These are phyloP conservation scores for Pseudopithomyces maydicus DNA, from an alignment of 2,329 filamentous ascomycete species.

Conservation along the genomic window DNA sequence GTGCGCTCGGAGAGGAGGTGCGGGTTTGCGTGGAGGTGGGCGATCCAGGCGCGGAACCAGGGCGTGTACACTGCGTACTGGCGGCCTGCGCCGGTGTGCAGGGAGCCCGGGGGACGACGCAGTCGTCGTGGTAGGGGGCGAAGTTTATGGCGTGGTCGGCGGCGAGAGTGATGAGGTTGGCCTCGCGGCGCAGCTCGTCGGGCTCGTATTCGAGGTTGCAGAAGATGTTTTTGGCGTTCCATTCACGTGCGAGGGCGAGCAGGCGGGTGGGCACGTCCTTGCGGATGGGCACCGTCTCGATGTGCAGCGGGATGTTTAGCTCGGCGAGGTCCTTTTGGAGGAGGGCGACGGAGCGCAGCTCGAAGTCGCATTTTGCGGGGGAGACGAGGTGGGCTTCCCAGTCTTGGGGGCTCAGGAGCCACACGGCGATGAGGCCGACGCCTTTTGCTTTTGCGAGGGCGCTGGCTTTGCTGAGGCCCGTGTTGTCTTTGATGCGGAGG, in stretches of 20 bases:
- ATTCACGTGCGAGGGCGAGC: constrained; percentile 68
- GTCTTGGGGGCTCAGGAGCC: constrained; percentile 82
- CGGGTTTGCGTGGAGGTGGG: constrained; percentile 71
- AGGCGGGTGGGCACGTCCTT: constrained; percentile 66
- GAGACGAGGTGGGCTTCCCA: constrained; percentile 79
- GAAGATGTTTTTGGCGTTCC: constrained; percentile 76
- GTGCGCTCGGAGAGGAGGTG: constrained; percentile 68
- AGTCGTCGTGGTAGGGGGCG: constrained; percentile 78
- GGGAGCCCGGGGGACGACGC: constrained; percentile 76
- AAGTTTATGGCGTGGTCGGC: constrained; percentile 69
- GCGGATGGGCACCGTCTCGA: constrained; percentile 72
- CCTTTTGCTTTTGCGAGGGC: constrained; percentile 68
- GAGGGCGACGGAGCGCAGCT: constrained; percentile 70
- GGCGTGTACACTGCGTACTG: constrained; percentile 86
- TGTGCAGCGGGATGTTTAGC: constrained; percentile 76
- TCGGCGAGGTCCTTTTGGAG: constrained; percentile 70
- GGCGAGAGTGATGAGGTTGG: constrained; percentile 65
- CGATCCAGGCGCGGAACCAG: constrained; percentile 79
- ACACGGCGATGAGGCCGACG: constrained; percentile 76
- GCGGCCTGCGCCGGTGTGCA: constrained; percentile 71
- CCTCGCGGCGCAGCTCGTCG: constrained; percentile 82
- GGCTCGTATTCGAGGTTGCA: constrained; percentile 92
- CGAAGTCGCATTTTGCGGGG: constrained; percentile 78
- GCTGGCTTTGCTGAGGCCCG: constrained; percentile 68
- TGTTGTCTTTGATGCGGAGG: constrained; percentile 75